Percentiles rank a stretch among this genome's conserved stretches.
These are phyloP conservation scores for Claviceps arundinis DNA, from an alignment of 2,329 filamentous ascomycete genomes.

Conservation along the genomic window DNA sequence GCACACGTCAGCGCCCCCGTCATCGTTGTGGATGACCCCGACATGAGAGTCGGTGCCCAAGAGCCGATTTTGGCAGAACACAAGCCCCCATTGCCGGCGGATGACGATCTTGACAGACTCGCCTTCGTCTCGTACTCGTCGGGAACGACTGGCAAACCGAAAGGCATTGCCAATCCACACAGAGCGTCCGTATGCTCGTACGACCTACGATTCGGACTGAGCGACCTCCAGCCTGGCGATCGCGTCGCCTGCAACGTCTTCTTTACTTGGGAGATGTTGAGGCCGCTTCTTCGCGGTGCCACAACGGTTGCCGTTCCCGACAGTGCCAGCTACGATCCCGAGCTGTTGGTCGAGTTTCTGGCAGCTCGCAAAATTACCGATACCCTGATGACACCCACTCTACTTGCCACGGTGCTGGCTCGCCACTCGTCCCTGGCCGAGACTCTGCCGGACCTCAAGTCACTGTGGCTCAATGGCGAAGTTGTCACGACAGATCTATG, in stretches of 20 bases:
- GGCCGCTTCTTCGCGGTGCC: constrained; percentile 61
- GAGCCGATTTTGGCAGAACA: constrained; percentile 17
- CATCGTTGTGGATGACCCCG: constrained; percentile 46
- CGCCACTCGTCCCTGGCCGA: constrained; percentile 52
- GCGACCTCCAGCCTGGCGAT: constrained; percentile 57
- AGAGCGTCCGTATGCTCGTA: constrained; percentile 62
- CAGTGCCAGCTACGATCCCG: constrained; percentile 64
- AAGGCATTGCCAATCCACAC: constrained; percentile 71
- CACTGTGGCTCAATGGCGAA: constrained; percentile 71
- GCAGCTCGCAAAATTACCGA: constrained; percentile 56
- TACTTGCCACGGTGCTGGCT: constrained; percentile 60
- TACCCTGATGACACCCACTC: constrained; percentile 71
- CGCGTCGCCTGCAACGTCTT: constrained; percentile 81
- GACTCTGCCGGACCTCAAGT: constrained; percentile 51
- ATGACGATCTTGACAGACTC: constrained; percentile 58
- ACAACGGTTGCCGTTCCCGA: constrained; percentile 66
- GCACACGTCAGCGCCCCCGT: constrained; percentile 44
- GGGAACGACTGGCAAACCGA: constrained; percentile 66
- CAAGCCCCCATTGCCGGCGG: constrained; percentile 39
- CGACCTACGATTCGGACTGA: constrained; percentile 55
- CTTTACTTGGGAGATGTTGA: constrained; percentile 75
- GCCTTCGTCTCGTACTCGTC: constrained; percentile 74
- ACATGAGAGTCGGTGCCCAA: constrained; percentile 14
- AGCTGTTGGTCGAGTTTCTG: constrained; percentile 58
- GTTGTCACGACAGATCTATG: constrained; percentile 70